Conservation (phyloP, 2,329 filamentous ascomycete genomes). For the Daldinia eschscholtzii region DNA sequence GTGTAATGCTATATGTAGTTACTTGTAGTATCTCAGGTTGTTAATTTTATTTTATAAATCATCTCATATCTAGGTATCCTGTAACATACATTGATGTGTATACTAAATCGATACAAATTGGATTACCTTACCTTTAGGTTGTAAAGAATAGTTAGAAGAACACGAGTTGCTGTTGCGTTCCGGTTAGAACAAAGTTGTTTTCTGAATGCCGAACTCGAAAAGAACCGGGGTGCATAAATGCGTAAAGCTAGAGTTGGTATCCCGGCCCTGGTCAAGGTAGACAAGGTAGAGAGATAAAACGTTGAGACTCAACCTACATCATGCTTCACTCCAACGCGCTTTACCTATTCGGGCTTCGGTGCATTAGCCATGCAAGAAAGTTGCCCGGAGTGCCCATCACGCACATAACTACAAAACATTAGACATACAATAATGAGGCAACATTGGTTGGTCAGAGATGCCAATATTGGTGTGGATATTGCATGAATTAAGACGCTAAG, state of each 20-base stretch:
- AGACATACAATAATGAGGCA: slow-evolving; percentile 17
- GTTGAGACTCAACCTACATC: slow-evolving; percentile 24
- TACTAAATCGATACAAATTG: too few relatives aligned
- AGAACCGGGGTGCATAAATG: slow-evolving; percentile 9
- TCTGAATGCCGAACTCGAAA: slow-evolving; percentile 12
- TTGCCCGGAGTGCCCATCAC: slow-evolving; percentile 32
- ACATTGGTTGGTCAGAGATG: slow-evolving; percentile 29
- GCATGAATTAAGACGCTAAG: background rate
- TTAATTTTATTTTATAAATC: background rate
- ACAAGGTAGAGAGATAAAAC: background rate
- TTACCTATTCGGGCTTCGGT: slow-evolving; percentile 33
- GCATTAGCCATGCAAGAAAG: slow-evolving; percentile 28
- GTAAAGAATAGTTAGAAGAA: background rate
- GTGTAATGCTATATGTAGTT: too few relatives aligned
- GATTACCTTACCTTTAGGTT: too few relatives aligned
- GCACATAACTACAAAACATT: slow-evolving; percentile 17
- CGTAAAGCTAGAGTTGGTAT: slow-evolving; percentile 2
- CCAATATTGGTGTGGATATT: slow-evolving; percentile 32
- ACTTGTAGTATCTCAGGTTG: background rate
- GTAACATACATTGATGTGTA: too few relatives aligned
- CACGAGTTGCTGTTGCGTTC: slow-evolving; percentile 1
- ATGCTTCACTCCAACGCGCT: slow-evolving; percentile 35
- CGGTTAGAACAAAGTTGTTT: slow-evolving; percentile 2
- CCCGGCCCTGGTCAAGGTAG: background rate
- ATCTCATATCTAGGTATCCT: background rate